phyloP scores from a whole-genome alignment of 2,329 filamentous ascomycete species.

The Fusarium poae region DNA sequence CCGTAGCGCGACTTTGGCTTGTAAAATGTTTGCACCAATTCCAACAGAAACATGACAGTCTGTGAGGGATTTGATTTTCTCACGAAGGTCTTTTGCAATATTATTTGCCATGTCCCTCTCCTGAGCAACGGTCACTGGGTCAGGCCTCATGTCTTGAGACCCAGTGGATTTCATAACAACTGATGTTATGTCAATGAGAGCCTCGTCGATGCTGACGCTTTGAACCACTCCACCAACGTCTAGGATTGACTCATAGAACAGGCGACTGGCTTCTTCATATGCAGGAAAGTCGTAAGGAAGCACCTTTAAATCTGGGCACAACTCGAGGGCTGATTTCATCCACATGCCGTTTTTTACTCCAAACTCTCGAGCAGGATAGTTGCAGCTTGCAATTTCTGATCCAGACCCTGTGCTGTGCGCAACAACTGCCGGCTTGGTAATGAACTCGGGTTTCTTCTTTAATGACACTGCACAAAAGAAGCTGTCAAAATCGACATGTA shows the following conservation, averaged over 20 bases:
- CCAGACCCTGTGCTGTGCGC: conserved; percentile 87
- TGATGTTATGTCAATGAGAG: conserved; percentile 84
- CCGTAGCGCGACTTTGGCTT: conserved; percentile 89
- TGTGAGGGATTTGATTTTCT: conserved; percentile 78
- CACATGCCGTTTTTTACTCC: conserved; percentile 99
- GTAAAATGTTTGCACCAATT: conserved; percentile 89
- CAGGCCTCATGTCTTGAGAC: conserved; percentile 72
- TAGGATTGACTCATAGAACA: conserved; percentile 89
- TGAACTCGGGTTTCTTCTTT: conserved; percentile 80
- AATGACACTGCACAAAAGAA: conserved; percentile 96
- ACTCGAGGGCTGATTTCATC: conserved; percentile 90
- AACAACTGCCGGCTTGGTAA: conserved; percentile 85
- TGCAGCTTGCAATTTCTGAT: conserved; percentile 97
- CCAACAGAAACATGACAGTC: conserved; percentile 92
- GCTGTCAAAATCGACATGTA: conserved; percentile 98
- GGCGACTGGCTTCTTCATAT: conserved; percentile 90
- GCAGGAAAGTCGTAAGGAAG: conserved; percentile 96
- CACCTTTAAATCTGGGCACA: conserved; percentile 88
- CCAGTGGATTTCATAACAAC: conserved; percentile 75
- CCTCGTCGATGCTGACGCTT: conserved; percentile 97
- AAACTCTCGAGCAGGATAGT: conserved; percentile 87
- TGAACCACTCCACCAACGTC: conserved; percentile 86
- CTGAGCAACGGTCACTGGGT: conserved; percentile 77
- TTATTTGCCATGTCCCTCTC: conserved; percentile 84
- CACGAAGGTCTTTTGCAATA: conserved; percentile 74